A percentile compares a stretch with the other conserved stretches of the same genome.
These are phyloP conservation scores for Metschnikowia similis DNA, from an alignment of 805 yeast genomes.

Conservation along the genomic window DNA sequence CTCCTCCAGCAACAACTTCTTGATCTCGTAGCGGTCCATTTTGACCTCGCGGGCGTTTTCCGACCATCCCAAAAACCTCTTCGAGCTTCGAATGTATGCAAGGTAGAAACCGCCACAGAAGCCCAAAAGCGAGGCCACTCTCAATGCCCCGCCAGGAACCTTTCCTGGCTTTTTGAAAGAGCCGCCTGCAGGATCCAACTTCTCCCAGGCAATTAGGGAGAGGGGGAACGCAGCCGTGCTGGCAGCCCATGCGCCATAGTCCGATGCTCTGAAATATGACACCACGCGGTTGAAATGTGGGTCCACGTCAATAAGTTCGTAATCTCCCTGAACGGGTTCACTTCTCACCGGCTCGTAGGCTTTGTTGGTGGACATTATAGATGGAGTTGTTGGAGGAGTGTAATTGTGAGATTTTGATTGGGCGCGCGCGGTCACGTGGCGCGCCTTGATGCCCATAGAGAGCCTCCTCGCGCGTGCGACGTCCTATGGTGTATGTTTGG, in stretches of 20 bases:
- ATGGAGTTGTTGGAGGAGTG: background rate
- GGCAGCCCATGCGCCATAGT: conserved; percentile 48
- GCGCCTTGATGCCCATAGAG: background rate
- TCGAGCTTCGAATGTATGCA: conserved; percentile 63
- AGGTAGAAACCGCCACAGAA: conserved; percentile 67
- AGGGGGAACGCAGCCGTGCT: conserved; percentile 41
- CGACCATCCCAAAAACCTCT: conserved; percentile 72
- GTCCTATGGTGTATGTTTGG: too few relatives aligned
- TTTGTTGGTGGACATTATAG: conserved; percentile 36
- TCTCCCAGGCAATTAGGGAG: conserved; percentile 40
- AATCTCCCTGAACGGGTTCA: conserved; percentile 25
- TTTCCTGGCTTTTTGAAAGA: conserved; percentile 43
- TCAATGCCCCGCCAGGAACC: conserved; percentile 52
- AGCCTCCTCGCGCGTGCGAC: background rate
- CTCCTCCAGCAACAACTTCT: conserved; percentile 59
- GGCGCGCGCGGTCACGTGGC: conserved; percentile 17
- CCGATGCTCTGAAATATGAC: conserved; percentile 65
- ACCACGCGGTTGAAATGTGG: conserved; percentile 74
- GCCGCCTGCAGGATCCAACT: conserved; percentile 39
- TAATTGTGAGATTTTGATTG: conserved; percentile 29
- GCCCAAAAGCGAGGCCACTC: conserved; percentile 63
- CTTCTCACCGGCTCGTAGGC: conserved; percentile 39
- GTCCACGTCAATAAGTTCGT: conserved; percentile 65
- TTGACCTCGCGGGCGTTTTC: conserved; percentile 70
- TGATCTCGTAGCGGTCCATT: conserved; percentile 71